These are phyloP conservation scores for Sporothrix dimorphospora DNA, from an alignment of 2,329 filamentous ascomycete species.

Conservation along the genomic window DNA sequence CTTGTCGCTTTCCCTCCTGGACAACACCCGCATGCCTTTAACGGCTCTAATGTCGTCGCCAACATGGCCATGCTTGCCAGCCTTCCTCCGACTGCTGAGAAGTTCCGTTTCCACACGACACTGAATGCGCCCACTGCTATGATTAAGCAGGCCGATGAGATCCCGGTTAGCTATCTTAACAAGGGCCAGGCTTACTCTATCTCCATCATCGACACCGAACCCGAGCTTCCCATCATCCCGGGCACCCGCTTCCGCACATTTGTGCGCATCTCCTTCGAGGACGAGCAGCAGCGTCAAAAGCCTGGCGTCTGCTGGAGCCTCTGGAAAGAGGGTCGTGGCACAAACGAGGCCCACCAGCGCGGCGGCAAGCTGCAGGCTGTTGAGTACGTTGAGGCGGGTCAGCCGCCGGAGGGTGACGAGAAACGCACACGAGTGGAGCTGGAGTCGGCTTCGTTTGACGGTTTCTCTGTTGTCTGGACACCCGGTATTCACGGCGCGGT, in stretches of 20 bases:
- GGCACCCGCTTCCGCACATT: constrained; percentile 83
- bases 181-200: constrained; percentile 95
- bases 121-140: constrained; percentile 95
- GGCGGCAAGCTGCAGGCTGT: constrained; percentile 92
- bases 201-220: constrained; percentile 76
- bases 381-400: constrained; percentile 78
- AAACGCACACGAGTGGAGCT: constrained; percentile 71
- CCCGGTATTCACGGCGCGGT: constrained; percentile 68
- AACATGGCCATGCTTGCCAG: constrained; percentile 48
- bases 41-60: constrained; percentile 15
- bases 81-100: constrained; percentile 62
- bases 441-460: constrained; percentile 83
- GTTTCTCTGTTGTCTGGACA: constrained; percentile 89
- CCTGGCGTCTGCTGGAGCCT: constrained; percentile 72
- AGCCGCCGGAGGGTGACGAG: constrained; percentile 63
- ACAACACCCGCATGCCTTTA: constrained; percentile 27
- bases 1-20: constrained; percentile 28
- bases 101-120: constrained; percentile 87
- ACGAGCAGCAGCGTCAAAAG: constrained; percentile 86
- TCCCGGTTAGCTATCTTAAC: constrained; percentile 97
- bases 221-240: constrained; percentile 59
- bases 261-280: constrained; percentile 94
- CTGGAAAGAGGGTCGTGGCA: constrained; percentile 96
- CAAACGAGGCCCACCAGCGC: constrained; percentile 90
- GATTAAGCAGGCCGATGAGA: constrained; percentile 86